Evolutionary conservation across 768 basidiomycete genomes (phyloP).

Genomic region (Phlebiopsis flavidoalba): DNA sequence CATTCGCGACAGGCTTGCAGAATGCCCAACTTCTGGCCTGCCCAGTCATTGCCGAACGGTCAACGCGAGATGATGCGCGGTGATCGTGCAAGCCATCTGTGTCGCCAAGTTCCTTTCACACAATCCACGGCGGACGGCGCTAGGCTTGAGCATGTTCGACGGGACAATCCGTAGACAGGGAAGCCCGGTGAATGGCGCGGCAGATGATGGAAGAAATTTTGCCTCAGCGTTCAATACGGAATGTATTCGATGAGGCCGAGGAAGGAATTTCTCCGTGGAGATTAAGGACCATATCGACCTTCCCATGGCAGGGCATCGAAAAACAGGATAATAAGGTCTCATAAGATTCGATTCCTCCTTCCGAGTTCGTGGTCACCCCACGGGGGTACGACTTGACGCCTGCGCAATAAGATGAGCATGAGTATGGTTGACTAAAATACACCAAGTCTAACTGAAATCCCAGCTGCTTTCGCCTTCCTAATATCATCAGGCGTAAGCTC

Average conservation of each 20-base stretch:
- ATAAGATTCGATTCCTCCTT: slow-evolving; percentile 94
- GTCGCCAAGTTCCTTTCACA: slow-evolving; percentile 67
- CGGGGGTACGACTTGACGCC: slow-evolving; percentile 96
- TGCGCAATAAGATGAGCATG: slow-evolving; percentile 7
- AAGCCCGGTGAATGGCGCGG: slow-evolving; percentile 69
- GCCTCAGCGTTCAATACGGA: slow-evolving; percentile 92
- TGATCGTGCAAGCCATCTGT: slow-evolving; percentile 96
- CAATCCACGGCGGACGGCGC: slow-evolving; percentile 86
- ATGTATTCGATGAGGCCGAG: slow-evolving; percentile 72
- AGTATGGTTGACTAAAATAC: background rate
- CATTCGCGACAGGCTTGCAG: slow-evolving; percentile 98
- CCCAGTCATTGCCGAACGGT: slow-evolving; percentile 98
- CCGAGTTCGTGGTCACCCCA: slow-evolving; percentile 96
- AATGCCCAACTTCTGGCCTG: slow-evolving; percentile 92
- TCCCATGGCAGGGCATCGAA: slow-evolving; percentile 80
- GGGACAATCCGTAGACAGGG: slow-evolving; percentile 90
- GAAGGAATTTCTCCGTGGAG: slow-evolving; percentile 97
- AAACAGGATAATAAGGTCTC: slow-evolving; percentile 92
- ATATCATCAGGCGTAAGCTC: slow-evolving; percentile 90
- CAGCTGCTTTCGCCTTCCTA: slow-evolving; percentile 78
- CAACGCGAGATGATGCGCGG: slow-evolving; percentile 90
- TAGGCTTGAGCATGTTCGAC: slow-evolving; percentile 94
- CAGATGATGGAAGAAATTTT: slow-evolving; percentile 86
- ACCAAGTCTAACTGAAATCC: slow-evolving; percentile 52
- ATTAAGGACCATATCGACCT: slow-evolving; percentile 90